Evolutionary conservation across 1,284 basidiomycete species (phyloP), one percentile per base, ranked within the genome.

Genomic region (Fomitiporia mediterranea): DNA sequence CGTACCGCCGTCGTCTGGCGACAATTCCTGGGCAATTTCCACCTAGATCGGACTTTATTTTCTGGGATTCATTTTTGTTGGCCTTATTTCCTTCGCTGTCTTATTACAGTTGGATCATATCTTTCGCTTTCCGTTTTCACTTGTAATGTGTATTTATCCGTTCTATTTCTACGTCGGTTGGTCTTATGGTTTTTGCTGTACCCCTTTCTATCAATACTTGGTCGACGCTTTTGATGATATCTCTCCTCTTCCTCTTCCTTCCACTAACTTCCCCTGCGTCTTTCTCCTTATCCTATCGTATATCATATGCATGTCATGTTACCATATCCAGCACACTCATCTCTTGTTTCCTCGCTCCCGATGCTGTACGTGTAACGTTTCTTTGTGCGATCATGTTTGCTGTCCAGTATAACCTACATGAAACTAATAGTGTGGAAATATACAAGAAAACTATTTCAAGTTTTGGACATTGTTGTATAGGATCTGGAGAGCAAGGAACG

Each of bases 21-120:
- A 90, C 4, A 82, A 80, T 66, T 76, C 84, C 23, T 90, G 87
- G 87, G 83, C 83, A 34, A 81, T 89, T 61, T 83, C 75, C 67
- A 79, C 76, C 63, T 69, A 56, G 55, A 56, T 59, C 51, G 79
- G 74, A 28, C 44, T 6, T 40, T 11, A 27, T 49, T 30, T 52
- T 37, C 30, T 25, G 40, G 23, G 13, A 47, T 47, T 34, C 25
- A 54, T 51, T 55, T 47, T 11, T n/a, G 13, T 58, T 21, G 21
- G 19, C 57, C 40, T 27, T 28, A 46, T 39, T 53, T 53, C 44
- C 27, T 21, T 39, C 49, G 23, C 35, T 51, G 44, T 55, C 28
- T 56, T 37, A 46, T 43, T 60, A 58, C 59, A 50, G 55, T 53
- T 57, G 57, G 52, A 44, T 47, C 28, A 19, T 35, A 25, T 27